phyloP scores from a whole-genome alignment of 2,329 filamentous ascomycete genomes.

The Penicillium glabrum region DNA sequence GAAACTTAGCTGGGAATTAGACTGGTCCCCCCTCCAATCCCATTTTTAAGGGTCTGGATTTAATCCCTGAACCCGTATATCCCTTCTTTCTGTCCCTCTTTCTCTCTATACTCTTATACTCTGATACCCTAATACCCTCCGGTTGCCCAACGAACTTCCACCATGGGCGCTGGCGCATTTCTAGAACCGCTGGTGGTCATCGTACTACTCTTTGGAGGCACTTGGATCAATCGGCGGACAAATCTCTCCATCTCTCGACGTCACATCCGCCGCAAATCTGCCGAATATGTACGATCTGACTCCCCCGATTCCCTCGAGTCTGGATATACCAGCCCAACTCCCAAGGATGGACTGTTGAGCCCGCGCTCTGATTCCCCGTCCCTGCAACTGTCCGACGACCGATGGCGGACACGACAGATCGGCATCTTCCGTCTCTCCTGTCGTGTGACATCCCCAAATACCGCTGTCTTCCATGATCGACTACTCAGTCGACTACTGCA shows the following conservation, averaged over 20 bases:
- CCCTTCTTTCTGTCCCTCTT: neutral
- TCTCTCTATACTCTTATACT: neutral
- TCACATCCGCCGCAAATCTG: constrained; percentile 21
- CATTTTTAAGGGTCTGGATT: too few relatives aligned
- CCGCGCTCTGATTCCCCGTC: constrained; percentile 37
- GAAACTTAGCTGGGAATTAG: too few relatives aligned
- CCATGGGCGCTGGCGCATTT: constrained; percentile 58
- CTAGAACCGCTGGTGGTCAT: constrained; percentile 64
- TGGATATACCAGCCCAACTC: constrained; percentile 37
- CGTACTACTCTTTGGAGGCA: constrained; percentile 60
- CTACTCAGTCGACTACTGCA: constrained; percentile 63
- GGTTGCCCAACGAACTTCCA: neutral
- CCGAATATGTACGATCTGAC: constrained; percentile 16
- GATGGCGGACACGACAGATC: constrained; percentile 54
- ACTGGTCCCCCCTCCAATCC: too few relatives aligned
- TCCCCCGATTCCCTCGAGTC: constrained; percentile 45
- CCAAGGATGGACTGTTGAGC: constrained; percentile 37
- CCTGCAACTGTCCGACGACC: constrained; percentile 41
- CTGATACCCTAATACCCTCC: too few relatives aligned
- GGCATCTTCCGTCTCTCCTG: constrained; percentile 47
- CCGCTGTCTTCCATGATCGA: constrained; percentile 58
- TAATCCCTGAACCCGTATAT: neutral
- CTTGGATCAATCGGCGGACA: constrained; percentile 58
- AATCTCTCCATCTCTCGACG: constrained; percentile 32
- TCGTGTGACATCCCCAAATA: constrained; percentile 61